These are phyloP conservation scores for Alopecurus myosuroides DNA, from an alignment of 176 grass and related monocot species.

Conservation along the genomic window DNA sequence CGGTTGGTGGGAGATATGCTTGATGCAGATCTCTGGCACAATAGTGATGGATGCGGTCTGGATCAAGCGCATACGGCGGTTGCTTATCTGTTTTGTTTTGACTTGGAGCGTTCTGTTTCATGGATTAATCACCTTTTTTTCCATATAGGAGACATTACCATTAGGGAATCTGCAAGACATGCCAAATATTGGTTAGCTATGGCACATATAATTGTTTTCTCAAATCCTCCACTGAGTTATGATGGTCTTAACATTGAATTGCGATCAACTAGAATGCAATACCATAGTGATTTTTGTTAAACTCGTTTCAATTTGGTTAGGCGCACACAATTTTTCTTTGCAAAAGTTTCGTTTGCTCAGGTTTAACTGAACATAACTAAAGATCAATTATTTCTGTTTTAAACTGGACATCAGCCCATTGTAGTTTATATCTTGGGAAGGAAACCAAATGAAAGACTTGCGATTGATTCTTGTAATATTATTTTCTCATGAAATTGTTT, in stretches of 20 bases:
- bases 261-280: not conserved
- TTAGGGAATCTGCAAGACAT: not conserved
- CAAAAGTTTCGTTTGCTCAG: not conserved
- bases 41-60: not conserved
- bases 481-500: not conserved
- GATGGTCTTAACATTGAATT: not conserved
- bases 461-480: not conserved
- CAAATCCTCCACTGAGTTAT: not conserved
- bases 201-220: not conserved
- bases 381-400: not conserved
- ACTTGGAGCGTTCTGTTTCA: not conserved
- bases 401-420: not conserved
- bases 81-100: not conserved
- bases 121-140: not conserved
- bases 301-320: not conserved
- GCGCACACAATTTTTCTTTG: not conserved
- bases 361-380: not conserved
- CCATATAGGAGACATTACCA: not conserved
- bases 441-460: not conserved
- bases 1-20: not conserved
- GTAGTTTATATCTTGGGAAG: not conserved
- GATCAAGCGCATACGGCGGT: slow-evolving; percentile 10
- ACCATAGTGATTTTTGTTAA: not conserved
- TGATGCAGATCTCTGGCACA: slow-evolving; percentile 4
- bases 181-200: not conserved